Evolutionary conservation across 768 basidiomycete species (phyloP).

Genomic region (Rhodosporidiobolus odoratus): DNA sequence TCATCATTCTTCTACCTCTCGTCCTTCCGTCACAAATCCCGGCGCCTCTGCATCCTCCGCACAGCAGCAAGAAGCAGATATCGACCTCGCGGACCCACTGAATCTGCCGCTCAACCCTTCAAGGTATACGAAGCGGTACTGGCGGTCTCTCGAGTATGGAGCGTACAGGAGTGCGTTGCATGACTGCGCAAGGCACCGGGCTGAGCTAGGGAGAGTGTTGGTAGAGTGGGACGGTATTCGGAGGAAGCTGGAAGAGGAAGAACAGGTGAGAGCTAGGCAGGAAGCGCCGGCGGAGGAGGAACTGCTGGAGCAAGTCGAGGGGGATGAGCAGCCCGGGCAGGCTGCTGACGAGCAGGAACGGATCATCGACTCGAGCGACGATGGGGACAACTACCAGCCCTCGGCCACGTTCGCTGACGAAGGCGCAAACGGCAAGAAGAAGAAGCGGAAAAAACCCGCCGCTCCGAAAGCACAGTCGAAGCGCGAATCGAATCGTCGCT

Average conservation of each 20-base stretch:
- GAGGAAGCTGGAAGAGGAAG: not conserved
- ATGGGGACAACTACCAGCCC: not conserved
- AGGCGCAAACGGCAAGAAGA: not conserved
- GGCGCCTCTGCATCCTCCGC: too few species aligned
- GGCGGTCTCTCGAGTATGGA: constrained; percentile 19
- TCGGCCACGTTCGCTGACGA: not conserved
- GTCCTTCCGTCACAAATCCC: too few species aligned
- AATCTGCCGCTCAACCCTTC: not conserved
- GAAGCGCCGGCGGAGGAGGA: not conserved
- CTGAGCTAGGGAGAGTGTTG: constrained; percentile 4
- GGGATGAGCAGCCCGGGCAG: not conserved
- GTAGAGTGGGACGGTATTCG: constrained; percentile 11
- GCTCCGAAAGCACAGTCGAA: not conserved
- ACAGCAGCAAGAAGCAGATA: too few species aligned
- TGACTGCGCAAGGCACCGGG: not conserved
- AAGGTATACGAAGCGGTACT: constrained; percentile 2
- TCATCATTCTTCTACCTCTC: too few species aligned
- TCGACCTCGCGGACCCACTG: constrained; percentile 4
- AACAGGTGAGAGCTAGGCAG: not conserved
- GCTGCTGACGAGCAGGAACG: not conserved
- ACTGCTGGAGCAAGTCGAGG: not conserved
- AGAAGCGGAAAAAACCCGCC: not conserved
- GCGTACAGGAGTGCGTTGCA: constrained; percentile 12
- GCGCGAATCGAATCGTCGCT: too few species aligned
- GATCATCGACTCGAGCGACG: not conserved